Evolutionary conservation across 169 alveolate genomes (phyloP), one percentile per base, ranked within the genome.

Genomic region (Cryptosporidium sp.): DNA sequence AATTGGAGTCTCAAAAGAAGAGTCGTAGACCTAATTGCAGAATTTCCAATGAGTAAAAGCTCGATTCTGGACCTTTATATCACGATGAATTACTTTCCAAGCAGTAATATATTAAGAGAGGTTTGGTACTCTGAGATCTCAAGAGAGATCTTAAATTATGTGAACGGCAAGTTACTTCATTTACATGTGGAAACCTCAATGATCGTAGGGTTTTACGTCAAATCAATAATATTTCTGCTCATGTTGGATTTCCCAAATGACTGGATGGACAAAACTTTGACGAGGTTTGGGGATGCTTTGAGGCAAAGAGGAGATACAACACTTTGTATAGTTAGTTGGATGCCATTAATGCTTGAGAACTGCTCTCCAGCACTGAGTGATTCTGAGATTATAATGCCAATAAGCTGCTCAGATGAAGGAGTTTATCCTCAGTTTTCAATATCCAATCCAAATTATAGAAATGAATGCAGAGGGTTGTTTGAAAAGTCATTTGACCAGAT

Each of bases 341-440:
- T 80, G 75, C 89, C 89, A 33, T 65, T 80, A 45, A 59, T 80
- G 39, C 62, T 80, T 18, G 89, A 80, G 39, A 80, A 80, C n/a
- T 45, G 89, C 21, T 62, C 62, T 21, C 69, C 55, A 21, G 62
- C 29, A 7, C 8, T 33, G 33, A 62, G 51, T 41, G 89, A 80
- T 14, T 29, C 89, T 23, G 75, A 80, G 10, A 48, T 45, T 3
- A 35, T 48, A 33, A 62, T 80, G 59, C 89, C 89, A 14, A 80
- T 80, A 80, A 80, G 80, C 7, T 80, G 89, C 21, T 80, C 89
- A 18, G 89, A 80, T 39, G 89, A 80, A 14, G 89, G 89, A 1
- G 62, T 80, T 10, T 80, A 80, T 41, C 89, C 89, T 16, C 75
- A 62, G 35, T 80, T 80, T 62, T 80, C 89, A 33, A 62, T 80